phyloP scores from a whole-genome alignment of 2,329 filamentous ascomycete genomes.

The Curvularia sp. region DNA sequence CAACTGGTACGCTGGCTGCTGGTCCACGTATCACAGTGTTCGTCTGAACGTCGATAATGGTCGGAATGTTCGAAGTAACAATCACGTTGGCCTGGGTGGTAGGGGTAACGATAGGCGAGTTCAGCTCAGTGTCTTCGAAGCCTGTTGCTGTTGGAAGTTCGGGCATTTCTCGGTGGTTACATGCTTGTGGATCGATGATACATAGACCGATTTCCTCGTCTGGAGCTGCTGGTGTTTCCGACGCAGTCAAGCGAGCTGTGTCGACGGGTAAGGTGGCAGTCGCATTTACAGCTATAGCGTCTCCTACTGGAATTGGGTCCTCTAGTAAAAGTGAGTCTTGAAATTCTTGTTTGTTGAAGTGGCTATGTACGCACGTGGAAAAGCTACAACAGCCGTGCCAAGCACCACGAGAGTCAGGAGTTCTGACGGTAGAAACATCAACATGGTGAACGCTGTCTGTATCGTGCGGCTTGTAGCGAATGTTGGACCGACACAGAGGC shows the following conservation, averaged over 20 bases:
- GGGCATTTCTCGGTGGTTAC: conserved; percentile 1
- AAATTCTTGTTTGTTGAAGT: neutral
- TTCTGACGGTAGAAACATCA: conserved; percentile 21
- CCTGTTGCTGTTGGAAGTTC: conserved; percentile 23
- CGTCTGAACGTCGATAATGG: conserved; percentile 26
- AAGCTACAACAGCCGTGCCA: conserved; percentile 13
- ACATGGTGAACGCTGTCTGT: conserved; percentile 7
- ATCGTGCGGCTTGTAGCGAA: neutral
- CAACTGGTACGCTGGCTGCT: too few relatives aligned
- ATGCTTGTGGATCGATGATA: conserved; percentile 3
- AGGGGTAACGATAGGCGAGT: conserved; percentile 3
- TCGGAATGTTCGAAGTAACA: conserved; percentile 26
- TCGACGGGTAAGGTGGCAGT: conserved; percentile 10
- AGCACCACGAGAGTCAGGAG: conserved; percentile 26
- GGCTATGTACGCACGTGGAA: conserved; percentile 18
- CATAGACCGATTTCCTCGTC: neutral
- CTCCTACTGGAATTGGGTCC: conserved; percentile 12
- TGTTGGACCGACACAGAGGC: neutral
- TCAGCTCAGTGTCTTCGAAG: conserved; percentile 15
- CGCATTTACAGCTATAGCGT: conserved; percentile 6
- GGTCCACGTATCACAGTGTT: conserved; percentile 6
- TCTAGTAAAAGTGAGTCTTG: conserved; percentile 8
- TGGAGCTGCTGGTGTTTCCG: neutral
- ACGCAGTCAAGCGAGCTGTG: neutral
- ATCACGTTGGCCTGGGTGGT: conserved; percentile 14